phyloP scores from a whole-genome alignment of 2,329 filamentous ascomycete genomes.

The Zasmidium citrigriseum region DNA sequence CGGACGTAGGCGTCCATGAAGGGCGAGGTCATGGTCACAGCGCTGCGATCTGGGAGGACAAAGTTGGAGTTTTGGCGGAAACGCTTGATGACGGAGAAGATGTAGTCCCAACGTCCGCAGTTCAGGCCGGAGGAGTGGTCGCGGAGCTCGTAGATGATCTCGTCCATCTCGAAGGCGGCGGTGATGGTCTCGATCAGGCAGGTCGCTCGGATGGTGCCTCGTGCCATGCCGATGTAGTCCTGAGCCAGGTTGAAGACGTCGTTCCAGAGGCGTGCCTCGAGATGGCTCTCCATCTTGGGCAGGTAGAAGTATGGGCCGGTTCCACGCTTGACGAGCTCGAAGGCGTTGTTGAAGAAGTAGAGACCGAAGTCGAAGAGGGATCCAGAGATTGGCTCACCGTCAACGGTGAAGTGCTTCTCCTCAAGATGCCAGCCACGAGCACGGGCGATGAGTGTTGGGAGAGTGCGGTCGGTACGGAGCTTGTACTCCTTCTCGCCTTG shows the following conservation, averaged over 20 bases:
- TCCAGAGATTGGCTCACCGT: slow-evolving; percentile 91
- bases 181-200: slow-evolving; percentile 98
- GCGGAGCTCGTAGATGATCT: slow-evolving; percentile 98
- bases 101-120: slow-evolving; percentile 99
- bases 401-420: slow-evolving; percentile 96
- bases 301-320: slow-evolving; percentile 96
- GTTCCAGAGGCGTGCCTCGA: slow-evolving; percentile 97
- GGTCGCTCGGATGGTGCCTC: slow-evolving; percentile 91
- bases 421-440: slow-evolving; percentile 97
- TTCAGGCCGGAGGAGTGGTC: slow-evolving; percentile 96
- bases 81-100: slow-evolving; percentile 99
- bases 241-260: slow-evolving; percentile 95
- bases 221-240: slow-evolving; percentile 84
- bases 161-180: slow-evolving; percentile 99
- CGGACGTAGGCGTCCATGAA: slow-evolving; percentile 99
- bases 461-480: slow-evolving; percentile 82
- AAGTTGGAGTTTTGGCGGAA: slow-evolving; percentile 95
- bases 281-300: slow-evolving; percentile 93
- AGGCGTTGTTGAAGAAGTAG: slow-evolving; percentile 98
- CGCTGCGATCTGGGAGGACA: slow-evolving; percentile 85
- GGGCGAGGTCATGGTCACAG: slow-evolving; percentile 95
- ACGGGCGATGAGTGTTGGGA: slow-evolving; percentile 90
- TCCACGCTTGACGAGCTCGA: slow-evolving; percentile 80
- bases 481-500: slow-evolving; percentile 95
- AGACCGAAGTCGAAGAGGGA: slow-evolving; percentile 95